Evolutionary conservation across 164 flowering plant species (phyloP).

Genomic region (Hamamelis virginiana): DNA sequence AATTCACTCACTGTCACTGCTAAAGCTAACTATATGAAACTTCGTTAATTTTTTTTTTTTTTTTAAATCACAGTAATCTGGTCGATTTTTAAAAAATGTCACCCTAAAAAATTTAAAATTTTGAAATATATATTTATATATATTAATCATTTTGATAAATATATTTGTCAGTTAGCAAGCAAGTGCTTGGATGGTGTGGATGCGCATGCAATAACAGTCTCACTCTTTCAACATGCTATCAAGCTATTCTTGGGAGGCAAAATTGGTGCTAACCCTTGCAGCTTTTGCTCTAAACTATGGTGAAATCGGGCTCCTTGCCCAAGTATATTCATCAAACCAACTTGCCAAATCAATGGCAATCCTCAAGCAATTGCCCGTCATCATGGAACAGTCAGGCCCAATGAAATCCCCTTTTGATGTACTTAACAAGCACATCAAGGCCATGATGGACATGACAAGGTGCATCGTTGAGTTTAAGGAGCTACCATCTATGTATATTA

Average conservation of each 20-base stretch:
- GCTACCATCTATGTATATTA: slow-evolving; percentile 43
- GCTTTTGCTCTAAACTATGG: slow-evolving; percentile 35
- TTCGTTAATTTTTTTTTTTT: no score
- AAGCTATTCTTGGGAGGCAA: slow-evolving; percentile 26
- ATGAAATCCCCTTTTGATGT: slow-evolving; percentile 39
- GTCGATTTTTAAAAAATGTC: no score
- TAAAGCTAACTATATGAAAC: no score
- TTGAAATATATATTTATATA: no score
- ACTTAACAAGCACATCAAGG: slow-evolving; percentile 29
- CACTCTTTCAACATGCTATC: slow-evolving; percentile 25
- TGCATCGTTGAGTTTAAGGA: slow-evolving; percentile 35
- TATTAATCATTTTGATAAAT: no score
- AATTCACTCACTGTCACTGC: no score
- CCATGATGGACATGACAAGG: slow-evolving; percentile 38
- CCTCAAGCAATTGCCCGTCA: slow-evolving; percentile 30
- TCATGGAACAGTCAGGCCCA: slow-evolving; percentile 17
- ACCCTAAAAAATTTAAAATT: no score
- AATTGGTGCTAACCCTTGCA: slow-evolving; percentile 26
- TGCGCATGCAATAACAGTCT: slow-evolving; percentile 21
- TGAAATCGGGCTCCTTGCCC: slow-evolving; percentile 29
- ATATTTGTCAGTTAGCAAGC: slow-evolving; percentile 18
- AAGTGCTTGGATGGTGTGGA: slow-evolving; percentile 25
- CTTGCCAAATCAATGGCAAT: slow-evolving; percentile 33
- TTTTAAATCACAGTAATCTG: no score
- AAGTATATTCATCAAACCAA: slow-evolving; percentile 25